Conservation (phyloP, 768 basidiomycete genomes). For the Paxillus involutus region DNA sequence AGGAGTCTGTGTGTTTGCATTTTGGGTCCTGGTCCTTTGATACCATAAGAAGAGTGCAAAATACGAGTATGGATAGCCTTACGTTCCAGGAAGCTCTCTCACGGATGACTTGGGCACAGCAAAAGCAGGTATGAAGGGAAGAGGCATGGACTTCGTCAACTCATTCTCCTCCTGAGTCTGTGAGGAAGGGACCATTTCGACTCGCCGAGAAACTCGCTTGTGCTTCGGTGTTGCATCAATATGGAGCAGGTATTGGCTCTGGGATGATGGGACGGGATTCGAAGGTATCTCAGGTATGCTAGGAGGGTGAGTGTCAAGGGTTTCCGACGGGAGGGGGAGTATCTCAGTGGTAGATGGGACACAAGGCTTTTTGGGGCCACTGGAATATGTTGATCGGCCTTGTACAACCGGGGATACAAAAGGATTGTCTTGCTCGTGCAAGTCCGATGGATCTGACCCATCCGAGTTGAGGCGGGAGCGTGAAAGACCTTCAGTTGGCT, state of each 20-base stretch:
- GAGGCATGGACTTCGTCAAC: conserved; percentile 12
- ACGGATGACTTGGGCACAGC: neutral
- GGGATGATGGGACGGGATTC: conserved; percentile 28
- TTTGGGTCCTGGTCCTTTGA: neutral
- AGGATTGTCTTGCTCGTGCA: neutral
- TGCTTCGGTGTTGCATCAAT: conserved; percentile 33
- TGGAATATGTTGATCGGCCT: neutral
- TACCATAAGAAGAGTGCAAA: conserved; percentile 10
- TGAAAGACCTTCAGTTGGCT: neutral
- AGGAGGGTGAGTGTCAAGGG: conserved; percentile 1
- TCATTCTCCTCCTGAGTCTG: conserved; percentile 34
- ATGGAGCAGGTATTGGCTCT: conserved; percentile 34
- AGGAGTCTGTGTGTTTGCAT: neutral
- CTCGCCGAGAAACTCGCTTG: conserved; percentile 30
- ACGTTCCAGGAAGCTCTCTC: conserved; percentile 12
- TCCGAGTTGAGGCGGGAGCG: neutral
- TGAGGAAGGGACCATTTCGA: conserved; percentile 27
- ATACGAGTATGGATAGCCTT: neutral
- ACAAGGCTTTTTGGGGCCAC: neutral
- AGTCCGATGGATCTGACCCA: conserved; percentile 1
- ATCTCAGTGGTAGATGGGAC: neutral
- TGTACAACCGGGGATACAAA: neutral
- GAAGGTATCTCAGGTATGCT: conserved; percentile 1
- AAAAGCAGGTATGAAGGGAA: neutral
- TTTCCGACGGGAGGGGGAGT: neutral